Evolutionary conservation across 805 yeast species (phyloP).

Genomic region (Yueomyces sp.): DNA sequence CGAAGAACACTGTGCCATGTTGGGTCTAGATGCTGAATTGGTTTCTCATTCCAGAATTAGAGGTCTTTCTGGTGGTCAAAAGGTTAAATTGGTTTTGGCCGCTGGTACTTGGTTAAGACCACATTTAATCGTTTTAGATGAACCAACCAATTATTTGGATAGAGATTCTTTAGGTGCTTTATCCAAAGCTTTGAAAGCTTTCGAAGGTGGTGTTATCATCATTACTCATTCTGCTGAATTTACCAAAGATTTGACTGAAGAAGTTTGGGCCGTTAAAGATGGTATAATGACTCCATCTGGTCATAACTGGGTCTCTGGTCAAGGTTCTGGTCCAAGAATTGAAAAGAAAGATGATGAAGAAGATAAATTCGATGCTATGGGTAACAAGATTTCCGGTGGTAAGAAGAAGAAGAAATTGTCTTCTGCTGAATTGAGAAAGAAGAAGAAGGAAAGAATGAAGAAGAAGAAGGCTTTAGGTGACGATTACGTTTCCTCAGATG

Average conservation of each 20-base stretch:
- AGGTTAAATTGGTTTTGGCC: conserved; percentile 98
- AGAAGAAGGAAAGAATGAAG: conserved; percentile 99
- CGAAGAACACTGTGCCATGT: conserved; percentile 95
- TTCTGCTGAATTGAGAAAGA: conserved; percentile 99
- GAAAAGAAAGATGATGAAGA: conserved; percentile 94
- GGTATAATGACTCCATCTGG: conserved; percentile 99
- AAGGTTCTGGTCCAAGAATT: conserved; percentile 99
- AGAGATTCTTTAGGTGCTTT: conserved; percentile 99
- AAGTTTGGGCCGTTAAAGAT: conserved; percentile 98
- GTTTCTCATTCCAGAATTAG: conserved; percentile 99
- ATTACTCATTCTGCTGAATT: conserved; percentile 99
- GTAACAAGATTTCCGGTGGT: conserved; percentile 95
- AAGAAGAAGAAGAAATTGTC: conserved; percentile 97
- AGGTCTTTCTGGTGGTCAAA: conserved; percentile 99
- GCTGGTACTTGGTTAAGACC: conserved; percentile 99
- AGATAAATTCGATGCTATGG: conserved; percentile 99
- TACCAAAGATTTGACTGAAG: conserved; percentile 98
- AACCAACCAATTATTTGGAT: conserved; percentile 98
- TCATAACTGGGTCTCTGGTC: conserved; percentile 99
- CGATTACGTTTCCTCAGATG: conserved; percentile 97
- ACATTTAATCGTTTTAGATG: conserved; percentile 97
- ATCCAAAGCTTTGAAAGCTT: conserved; percentile 95
- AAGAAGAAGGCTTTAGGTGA: conserved; percentile 99
- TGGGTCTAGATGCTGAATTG: conserved; percentile 97
- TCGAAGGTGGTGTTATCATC: conserved; percentile 99